Percentiles rank a stretch among this genome's conserved stretches.
Evolutionary conservation across 1,139 yeast species (phyloP).

Genomic region (Lodderomyces margitis): DNA sequence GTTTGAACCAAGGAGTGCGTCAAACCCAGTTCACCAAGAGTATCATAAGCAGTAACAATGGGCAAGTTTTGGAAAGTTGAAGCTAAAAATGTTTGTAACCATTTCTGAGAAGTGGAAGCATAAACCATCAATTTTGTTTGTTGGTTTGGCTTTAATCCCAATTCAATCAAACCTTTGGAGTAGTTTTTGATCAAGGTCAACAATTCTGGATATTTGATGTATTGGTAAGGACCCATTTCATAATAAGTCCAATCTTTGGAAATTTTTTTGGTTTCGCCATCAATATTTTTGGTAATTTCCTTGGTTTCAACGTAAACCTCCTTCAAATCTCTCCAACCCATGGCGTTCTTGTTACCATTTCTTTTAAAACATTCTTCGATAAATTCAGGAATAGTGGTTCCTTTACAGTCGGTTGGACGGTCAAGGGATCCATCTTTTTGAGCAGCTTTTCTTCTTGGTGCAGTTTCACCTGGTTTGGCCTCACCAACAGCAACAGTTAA

Average conservation of each 20-base stretch:
- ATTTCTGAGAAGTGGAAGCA: slow-evolving; percentile 79
- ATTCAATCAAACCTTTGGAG: slow-evolving; percentile 72
- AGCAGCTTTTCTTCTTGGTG: slow-evolving; percentile 76
- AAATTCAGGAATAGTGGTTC: slow-evolving; percentile 69
- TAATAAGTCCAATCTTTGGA: slow-evolving; percentile 87
- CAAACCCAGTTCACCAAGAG: slow-evolving; percentile 89
- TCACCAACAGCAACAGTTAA: slow-evolving; percentile 73
- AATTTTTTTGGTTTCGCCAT: slow-evolving; percentile 69
- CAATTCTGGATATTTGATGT: slow-evolving; percentile 61
- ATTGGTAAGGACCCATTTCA: slow-evolving; percentile 73
- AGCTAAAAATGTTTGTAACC: slow-evolving; percentile 89
- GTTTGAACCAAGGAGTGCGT: slow-evolving; percentile 85
- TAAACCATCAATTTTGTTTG: slow-evolving; percentile 73
- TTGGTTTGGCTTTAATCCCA: slow-evolving; percentile 70
- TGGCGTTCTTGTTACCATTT: slow-evolving; percentile 53
- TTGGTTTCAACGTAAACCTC: slow-evolving; percentile 78
- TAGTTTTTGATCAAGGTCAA: slow-evolving; percentile 47
- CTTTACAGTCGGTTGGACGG: slow-evolving; percentile 60
- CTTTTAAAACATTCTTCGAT: slow-evolving; percentile 61
- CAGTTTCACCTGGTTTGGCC: slow-evolving; percentile 83
- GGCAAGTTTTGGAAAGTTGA: slow-evolving; percentile 77
- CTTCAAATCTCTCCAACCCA: slow-evolving; percentile 78
- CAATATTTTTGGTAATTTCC: slow-evolving; percentile 68
- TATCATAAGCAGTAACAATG: slow-evolving; percentile 94
- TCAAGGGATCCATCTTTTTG: slow-evolving; percentile 54